Conservation (phyloP, 257 asterid species). For the Salvia rosmarinus region DNA sequence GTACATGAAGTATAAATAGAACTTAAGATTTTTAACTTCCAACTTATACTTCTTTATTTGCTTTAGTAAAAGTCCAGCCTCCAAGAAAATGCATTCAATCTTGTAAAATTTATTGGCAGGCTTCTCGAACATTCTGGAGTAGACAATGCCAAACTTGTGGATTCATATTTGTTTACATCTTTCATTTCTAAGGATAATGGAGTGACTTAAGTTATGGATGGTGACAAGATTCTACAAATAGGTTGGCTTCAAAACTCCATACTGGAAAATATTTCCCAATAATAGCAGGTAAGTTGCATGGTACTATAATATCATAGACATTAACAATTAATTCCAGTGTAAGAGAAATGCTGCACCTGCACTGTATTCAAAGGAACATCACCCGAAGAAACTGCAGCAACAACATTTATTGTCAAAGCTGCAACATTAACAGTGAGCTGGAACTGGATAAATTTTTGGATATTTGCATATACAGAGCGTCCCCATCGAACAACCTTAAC, state of each 20-base stretch:
- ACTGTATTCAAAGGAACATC: slow-evolving; percentile 90
- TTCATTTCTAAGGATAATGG: background rate
- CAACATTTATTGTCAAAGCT: slow-evolving; percentile 82
- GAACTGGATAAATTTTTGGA: slow-evolving; percentile 95
- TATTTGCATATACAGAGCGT: slow-evolving; percentile 93
- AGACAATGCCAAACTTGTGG: too few species aligned
- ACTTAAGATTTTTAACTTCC: background rate
- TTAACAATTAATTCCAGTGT: background rate
- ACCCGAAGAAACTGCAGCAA: slow-evolving; percentile 86
- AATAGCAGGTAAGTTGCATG: too few species aligned
- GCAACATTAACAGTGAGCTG: slow-evolving; percentile 99
- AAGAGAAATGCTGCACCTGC: slow-evolving; percentile 56
- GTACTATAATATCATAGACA: too few species aligned
- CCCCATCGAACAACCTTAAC: slow-evolving; percentile 99
- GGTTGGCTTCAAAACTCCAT: background rate
- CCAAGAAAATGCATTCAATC: background rate
- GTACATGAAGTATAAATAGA: background rate
- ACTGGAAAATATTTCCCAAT: too few species aligned
- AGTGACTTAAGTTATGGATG: background rate
- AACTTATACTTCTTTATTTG: background rate
- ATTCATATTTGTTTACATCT: background rate
- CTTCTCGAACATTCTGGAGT: background rate
- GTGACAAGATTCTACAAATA: background rate
- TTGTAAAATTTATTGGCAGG: background rate
- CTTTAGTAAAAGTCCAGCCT: background rate